These are phyloP conservation scores for Trichoderma asperellum DNA, from an alignment of 2,329 filamentous ascomycete species.

Conservation along the genomic window DNA sequence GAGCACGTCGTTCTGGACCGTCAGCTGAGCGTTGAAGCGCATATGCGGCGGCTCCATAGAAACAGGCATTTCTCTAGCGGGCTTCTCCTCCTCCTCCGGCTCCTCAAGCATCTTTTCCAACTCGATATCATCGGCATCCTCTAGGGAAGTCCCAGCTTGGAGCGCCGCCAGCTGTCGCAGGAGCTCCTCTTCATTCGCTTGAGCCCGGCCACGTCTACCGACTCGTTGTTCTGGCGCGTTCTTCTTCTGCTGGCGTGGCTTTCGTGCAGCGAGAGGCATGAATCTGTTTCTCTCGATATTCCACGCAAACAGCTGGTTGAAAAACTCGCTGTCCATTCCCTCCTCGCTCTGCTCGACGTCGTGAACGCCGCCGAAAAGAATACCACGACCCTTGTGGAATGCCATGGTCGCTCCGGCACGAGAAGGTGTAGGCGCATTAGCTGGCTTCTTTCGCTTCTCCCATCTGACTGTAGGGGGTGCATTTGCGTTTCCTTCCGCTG, in stretches of 20 bases:
- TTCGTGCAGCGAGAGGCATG: conserved; percentile 79
- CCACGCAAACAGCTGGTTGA: conserved; percentile 89
- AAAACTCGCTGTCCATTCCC: conserved; percentile 96
- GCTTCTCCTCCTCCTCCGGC: conserved; percentile 59
- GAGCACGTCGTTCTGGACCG: conserved; percentile 88
- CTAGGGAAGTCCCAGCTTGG: conserved; percentile 71
- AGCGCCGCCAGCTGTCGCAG: conserved; percentile 84
- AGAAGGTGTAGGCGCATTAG: conserved; percentile 81
- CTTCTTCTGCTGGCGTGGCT: conserved; percentile 67
- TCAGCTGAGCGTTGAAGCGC: conserved; percentile 87
- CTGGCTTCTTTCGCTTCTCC: conserved; percentile 91
- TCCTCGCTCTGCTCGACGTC: conserved; percentile 91
- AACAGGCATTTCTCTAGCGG: conserved; percentile 65
- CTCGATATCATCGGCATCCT: conserved; percentile 54
- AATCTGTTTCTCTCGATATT: conserved; percentile 95
- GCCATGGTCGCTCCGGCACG: conserved; percentile 93
- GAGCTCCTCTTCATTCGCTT: conserved; percentile 90
- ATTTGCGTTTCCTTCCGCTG: conserved; percentile 66
- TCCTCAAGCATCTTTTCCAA: conserved; percentile 56
- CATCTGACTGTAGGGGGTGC: conserved; percentile 77
- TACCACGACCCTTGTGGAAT: conserved; percentile 88
- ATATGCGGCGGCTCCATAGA: conserved; percentile 84
- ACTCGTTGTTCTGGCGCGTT: conserved; percentile 58
- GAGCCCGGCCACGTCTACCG: conserved; percentile 71
- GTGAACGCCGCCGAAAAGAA: conserved; percentile 92